These are phyloP conservation scores for Vinca major DNA, from an alignment of 305 asterid genomes.

Conservation along the genomic window DNA sequence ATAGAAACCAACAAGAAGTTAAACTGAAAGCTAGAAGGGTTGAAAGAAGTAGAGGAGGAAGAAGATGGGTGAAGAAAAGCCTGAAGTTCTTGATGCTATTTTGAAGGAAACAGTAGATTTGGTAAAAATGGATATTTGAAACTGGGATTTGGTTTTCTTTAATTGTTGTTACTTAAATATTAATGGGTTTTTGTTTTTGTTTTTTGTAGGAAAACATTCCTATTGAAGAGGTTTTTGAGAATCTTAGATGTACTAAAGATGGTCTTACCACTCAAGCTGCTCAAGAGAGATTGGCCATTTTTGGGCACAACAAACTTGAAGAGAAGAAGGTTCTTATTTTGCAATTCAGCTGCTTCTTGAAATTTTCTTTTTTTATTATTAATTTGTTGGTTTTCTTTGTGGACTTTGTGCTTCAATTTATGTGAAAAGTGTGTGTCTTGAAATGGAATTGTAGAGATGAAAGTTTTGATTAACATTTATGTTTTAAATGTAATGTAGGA, in stretches of 20 bases:
- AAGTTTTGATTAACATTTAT: background rate
- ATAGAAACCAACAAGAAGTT: background rate
- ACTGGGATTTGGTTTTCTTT: conserved; percentile 17
- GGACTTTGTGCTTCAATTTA: conserved; percentile 13
- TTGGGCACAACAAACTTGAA: conserved; percentile 96
- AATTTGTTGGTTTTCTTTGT: background rate
- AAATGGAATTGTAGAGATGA: too few species aligned
- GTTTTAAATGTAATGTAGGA: conserved; percentile 40
- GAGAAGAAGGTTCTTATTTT: conserved; percentile 69
- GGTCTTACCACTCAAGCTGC: conserved; percentile 78
- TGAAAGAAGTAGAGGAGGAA: conserved; percentile 13
- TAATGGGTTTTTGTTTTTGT: conserved; percentile 17
- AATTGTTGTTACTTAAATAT: conserved; percentile 10
- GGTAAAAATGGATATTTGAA: conserved; percentile 80
- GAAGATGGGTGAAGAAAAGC: conserved; percentile 57
- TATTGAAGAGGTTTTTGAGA: conserved; percentile 87
- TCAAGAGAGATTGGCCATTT: conserved; percentile 81
- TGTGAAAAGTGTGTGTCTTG: too few species aligned
- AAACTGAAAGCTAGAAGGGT: conserved; percentile 1
- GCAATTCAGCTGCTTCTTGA: background rate
- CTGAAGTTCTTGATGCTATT: conserved; percentile 95
- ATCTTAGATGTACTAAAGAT: conserved; percentile 81
- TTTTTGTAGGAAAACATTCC: conserved; percentile 81
- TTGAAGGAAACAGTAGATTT: conserved; percentile 95
- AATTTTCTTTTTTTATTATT: conserved; percentile 3